Conservation (phyloP, 768 basidiomycete species). For the Leccinum boreale region DNA sequence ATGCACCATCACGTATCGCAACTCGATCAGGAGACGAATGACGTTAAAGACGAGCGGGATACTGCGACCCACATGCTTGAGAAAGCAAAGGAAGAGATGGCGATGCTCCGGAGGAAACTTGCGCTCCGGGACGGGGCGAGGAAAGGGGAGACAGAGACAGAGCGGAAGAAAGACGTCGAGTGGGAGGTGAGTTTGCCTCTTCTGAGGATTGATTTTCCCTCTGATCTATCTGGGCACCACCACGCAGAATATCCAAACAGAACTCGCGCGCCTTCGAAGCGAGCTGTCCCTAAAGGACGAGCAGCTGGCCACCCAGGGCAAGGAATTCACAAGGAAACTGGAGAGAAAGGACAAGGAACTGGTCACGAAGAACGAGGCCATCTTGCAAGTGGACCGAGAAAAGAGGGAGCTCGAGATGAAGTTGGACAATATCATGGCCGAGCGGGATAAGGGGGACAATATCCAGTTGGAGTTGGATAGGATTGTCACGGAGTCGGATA, state of each 20-base stretch:
- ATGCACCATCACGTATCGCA: slow-evolving; percentile 76
- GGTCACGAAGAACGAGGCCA: slow-evolving; percentile 51
- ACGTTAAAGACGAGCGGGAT: slow-evolving; percentile 46
- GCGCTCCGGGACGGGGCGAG: not conserved
- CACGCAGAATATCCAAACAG: not conserved
- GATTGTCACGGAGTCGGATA: not conserved
- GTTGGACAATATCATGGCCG: slow-evolving; percentile 24
- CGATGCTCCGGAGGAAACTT: slow-evolving; percentile 39
- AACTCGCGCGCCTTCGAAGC: not conserved
- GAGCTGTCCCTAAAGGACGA: not conserved
- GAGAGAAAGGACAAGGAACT: not conserved
- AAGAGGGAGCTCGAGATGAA: slow-evolving; percentile 58
- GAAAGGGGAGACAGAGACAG: not conserved
- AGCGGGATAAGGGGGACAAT: slow-evolving; percentile 1
- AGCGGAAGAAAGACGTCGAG: not conserved
- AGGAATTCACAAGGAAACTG: not conserved
- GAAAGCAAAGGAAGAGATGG: slow-evolving; percentile 61
- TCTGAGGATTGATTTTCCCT: not conserved
- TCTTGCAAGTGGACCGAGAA: slow-evolving; percentile 58
- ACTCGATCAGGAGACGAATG: slow-evolving; percentile 65
- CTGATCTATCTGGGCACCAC: not conserved
- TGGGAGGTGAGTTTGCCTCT: not conserved
- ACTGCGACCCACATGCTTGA: slow-evolving; percentile 22
- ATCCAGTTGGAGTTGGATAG: not conserved
- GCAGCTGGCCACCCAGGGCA: slow-evolving; percentile 46